Evolutionary conservation across 1,284 basidiomycete species (phyloP), one percentile per base, ranked within the genome.

Genomic region (Sporisorium reilianum): DNA sequence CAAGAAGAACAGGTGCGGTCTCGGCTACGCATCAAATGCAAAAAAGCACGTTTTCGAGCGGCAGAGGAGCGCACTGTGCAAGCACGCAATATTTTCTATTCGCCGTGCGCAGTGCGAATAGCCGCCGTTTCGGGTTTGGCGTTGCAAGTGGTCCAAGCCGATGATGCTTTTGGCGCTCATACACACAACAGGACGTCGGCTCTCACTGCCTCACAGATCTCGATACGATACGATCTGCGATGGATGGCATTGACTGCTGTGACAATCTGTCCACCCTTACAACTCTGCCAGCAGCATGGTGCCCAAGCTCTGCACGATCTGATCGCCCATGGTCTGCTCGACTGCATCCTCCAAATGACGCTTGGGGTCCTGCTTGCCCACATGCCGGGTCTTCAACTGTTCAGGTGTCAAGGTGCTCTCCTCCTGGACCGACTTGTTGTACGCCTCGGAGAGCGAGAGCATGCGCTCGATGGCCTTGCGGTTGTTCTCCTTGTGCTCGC

Each of bases 291-390:
- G 51, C 41, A 76, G 45, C 83, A 84, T 84, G 3, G 81, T 82
- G 22, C 82, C 82, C 49, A 84, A 58, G 25, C 72, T 76, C 73
- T 84, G 83, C 8, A 84, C 79, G 36, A 84, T 81, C 66, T 83
- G 82, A 66, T 83, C 79, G 28, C 82, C 82, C 83, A 84, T 84
- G 18, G 82, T 76, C 46, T 77, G 57, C 57, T 84, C 80, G 1
- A 84, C 83, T 2, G 76, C 80, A 55, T 84, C 83, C 52, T 84
- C 83, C 46, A 84, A 68, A 65, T 84, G 83, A 22, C 83, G 62
- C 70, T 84, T 84, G 5, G 83, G 83, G 64, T 84, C 83, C 68
- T 84, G 82, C 66, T 83, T 82, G 55, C 82, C 82, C 42, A 83
- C 78, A 64, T 84, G 82, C 30, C 82, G 66, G 22, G 83, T 84